phyloP scores from a whole-genome alignment of 306 rosid species.

The Vigna mungo region DNA sequence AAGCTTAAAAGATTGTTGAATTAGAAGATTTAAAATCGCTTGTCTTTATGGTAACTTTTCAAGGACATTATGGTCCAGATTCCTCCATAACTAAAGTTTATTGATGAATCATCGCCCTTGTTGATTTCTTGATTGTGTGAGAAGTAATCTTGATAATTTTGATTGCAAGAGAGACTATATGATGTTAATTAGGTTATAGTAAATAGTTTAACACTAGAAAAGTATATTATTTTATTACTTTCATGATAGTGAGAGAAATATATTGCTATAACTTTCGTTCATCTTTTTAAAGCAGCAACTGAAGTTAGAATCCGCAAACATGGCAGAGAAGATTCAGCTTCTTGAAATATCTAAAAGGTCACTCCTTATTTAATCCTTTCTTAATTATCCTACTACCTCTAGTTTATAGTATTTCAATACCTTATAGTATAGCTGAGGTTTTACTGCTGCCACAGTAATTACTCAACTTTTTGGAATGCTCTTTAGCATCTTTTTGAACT shows the following conservation, averaged over 20 bases:
- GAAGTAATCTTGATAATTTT: too few species aligned
- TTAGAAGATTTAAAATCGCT: too few species aligned
- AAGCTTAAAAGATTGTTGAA: too few species aligned
- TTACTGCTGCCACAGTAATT: background rate
- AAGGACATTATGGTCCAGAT: too few species aligned
- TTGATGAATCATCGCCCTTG: too few species aligned
- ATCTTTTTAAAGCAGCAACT: constrained; percentile 53
- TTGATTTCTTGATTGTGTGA: too few species aligned
- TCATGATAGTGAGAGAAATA: background rate
- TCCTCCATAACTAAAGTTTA: too few species aligned
- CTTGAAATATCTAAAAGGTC: constrained; percentile 65
- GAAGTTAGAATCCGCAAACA: constrained; percentile 54
- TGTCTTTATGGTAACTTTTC: too few species aligned
- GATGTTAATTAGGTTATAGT: too few species aligned
- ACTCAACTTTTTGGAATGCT: background rate
- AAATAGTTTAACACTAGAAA: too few species aligned
- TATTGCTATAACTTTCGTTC: background rate
- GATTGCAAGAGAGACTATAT: too few species aligned
- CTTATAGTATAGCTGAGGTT: background rate
- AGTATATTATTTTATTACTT: background rate
- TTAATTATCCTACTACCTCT: background rate
- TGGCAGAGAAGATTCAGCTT: constrained; percentile 59
- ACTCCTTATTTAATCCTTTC: constrained; percentile 23
- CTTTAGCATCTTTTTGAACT: background rate
- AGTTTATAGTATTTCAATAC: background rate